A percentile compares a stretch with the other conserved stretches of the same genome.
These are phyloP conservation scores for Rhododendron ovatum DNA, from an alignment of 148 eudicot genomes.

Conservation along the genomic window DNA sequence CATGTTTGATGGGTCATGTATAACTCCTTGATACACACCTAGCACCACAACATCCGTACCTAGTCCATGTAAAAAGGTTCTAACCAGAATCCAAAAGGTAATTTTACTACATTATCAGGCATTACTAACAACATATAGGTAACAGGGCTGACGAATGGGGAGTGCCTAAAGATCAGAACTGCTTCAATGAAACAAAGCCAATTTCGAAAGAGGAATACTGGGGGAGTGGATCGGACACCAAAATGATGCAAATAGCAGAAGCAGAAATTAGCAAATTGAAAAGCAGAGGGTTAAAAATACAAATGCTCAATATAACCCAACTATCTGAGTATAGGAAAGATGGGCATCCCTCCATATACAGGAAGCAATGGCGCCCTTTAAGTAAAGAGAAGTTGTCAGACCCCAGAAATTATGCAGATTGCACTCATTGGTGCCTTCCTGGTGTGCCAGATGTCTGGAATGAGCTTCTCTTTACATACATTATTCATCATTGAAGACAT, in stretches of 20 bases:
- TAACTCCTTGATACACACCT: background rate
- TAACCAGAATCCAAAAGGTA: background rate
- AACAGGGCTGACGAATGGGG: slow-evolving; percentile 14
- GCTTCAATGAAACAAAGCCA: slow-evolving; percentile 48
- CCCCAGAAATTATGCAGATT: background rate
- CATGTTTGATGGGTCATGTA: background rate
- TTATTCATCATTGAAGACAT: background rate
- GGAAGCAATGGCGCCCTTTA: background rate
- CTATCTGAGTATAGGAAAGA: slow-evolving; percentile 13
- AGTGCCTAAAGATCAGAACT: slow-evolving; percentile 22
- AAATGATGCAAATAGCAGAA: slow-evolving; percentile 14
- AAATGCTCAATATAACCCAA: slow-evolving; percentile 13
- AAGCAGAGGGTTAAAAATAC: background rate
- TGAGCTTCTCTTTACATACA: background rate
- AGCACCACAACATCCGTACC: background rate
- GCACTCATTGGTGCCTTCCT: background rate
- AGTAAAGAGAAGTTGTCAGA: background rate
- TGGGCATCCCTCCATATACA: slow-evolving; percentile 11
- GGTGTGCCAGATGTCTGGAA: background rate
- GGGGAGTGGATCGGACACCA: slow-evolving; percentile 50
- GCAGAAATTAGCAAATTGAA: background rate
- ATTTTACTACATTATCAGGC: background rate
- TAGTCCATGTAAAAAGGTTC: background rate
- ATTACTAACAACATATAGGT: background rate
- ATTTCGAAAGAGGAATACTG: slow-evolving; percentile 29